phyloP scores from a whole-genome alignment of 257 asterid species.

The Sherardia arvensis region DNA sequence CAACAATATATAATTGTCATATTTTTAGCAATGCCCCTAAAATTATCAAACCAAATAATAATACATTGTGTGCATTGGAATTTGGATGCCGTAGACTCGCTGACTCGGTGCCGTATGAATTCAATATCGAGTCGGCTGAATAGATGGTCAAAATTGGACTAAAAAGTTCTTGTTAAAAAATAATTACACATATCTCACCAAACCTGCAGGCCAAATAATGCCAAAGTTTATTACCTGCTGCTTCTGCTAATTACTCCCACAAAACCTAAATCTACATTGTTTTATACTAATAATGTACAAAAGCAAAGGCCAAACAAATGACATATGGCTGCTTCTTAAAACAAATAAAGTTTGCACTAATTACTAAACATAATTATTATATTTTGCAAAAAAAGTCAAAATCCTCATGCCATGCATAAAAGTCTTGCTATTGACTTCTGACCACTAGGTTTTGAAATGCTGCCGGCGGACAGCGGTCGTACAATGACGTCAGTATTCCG shows the following conservation, averaged over 20 bases:
- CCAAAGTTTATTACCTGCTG: background rate
- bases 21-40: no score
- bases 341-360: background rate
- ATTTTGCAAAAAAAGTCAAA: slow-evolving; percentile 5
- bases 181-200: background rate
- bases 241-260: background rate
- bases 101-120: no score
- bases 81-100: no score
- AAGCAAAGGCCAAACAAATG: background rate
- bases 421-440: slow-evolving; percentile 10
- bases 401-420: background rate
- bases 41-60: no score
- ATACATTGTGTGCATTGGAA: no score
- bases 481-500: slow-evolving; percentile 17
- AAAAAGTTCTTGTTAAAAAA: no score
- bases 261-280: no score
- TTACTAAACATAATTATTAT: background rate
- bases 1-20: no score
- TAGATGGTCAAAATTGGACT: no score
- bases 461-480: slow-evolving; percentile 13
- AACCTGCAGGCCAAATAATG: no score
- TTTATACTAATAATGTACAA: background rate
- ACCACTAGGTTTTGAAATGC: background rate
- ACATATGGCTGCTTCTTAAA: background rate
- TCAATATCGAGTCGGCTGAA: no score